Conservation (phyloP, 495 filamentous ascomycete genomes). For the Tirmania nivea region DNA sequence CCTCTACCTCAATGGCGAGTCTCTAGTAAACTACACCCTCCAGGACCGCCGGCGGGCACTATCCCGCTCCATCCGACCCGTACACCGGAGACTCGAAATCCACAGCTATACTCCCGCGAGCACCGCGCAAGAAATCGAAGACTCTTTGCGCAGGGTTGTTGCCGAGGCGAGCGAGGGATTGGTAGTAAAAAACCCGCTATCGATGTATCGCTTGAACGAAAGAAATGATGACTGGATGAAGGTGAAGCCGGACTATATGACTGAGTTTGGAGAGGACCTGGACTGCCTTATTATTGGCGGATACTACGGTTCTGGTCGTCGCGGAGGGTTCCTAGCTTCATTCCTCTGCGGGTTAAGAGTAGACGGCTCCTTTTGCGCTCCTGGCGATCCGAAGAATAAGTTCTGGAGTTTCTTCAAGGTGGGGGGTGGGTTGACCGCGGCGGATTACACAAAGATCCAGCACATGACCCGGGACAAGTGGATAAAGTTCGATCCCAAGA, state of each 20-base stretch:
- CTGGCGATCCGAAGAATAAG: conserved; percentile 36
- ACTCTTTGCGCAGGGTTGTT: conserved; percentile 56
- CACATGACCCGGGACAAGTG: conserved; percentile 82
- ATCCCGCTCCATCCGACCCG: conserved; percentile 37
- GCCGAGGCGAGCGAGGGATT: conserved; percentile 77
- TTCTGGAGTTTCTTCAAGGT: conserved; percentile 92
- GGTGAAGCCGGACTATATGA: conserved; percentile 98
- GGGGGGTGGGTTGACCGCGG: conserved; percentile 69
- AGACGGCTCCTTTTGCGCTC: conserved; percentile 35
- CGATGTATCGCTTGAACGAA: conserved; percentile 66
- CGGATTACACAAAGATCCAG: conserved; percentile 61
- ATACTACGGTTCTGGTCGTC: conserved; percentile 70
- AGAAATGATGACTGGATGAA: conserved; percentile 98
- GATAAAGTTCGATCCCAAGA: conserved; percentile 60
- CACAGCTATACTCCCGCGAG: conserved; percentile 50
- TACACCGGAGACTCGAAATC: conserved; percentile 60
- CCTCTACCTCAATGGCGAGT: conserved; percentile 60
- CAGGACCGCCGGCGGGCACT: conserved; percentile 62
- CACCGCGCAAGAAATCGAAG: conserved; percentile 49
- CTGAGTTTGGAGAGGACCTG: conserved; percentile 80
- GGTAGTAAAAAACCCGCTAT: conserved; percentile 82
- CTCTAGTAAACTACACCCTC: conserved; percentile 61
- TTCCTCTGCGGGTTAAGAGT: conserved; percentile 74
- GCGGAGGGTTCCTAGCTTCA: conserved; percentile 62
- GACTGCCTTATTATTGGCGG: conserved; percentile 80